Evolutionary conservation across 495 filamentous ascomycete species (phyloP).

Genomic region (Hypoxylon trugodes): DNA sequence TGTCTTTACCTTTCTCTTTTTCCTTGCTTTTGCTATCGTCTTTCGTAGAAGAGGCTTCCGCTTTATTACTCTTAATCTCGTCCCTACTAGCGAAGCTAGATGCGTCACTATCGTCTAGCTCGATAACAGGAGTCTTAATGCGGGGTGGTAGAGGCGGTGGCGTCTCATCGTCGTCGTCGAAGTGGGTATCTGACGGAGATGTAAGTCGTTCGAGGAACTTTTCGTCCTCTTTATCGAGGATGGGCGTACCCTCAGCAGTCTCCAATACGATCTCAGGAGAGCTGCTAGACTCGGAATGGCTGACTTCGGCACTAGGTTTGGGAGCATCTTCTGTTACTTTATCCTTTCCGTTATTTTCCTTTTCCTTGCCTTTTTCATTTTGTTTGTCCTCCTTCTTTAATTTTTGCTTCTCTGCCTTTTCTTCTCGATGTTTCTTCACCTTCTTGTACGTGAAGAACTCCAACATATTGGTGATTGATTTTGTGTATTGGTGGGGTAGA

Average conservation of each 20-base stretch:
- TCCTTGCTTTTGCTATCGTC: conserved; percentile 27
- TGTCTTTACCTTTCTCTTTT: conserved; percentile 24
- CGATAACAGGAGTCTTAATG: conserved; percentile 54
- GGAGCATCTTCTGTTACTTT: conserved; percentile 8
- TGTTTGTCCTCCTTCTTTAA: conserved; percentile 34
- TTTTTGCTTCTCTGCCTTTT: conserved; percentile 48
- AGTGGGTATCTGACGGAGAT: conserved; percentile 30
- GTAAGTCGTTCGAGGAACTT: conserved; percentile 55
- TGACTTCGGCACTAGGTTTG: not conserved
- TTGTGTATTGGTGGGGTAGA: not conserved
- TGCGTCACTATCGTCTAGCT: conserved; percentile 51
- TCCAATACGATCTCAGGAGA: conserved; percentile 15
- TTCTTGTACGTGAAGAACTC: conserved; percentile 55
- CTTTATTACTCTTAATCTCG: conserved; percentile 11
- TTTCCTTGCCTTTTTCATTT: conserved; percentile 28
- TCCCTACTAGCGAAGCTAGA: conserved; percentile 41
- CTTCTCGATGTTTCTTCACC: conserved; percentile 54
- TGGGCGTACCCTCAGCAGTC: conserved; percentile 31
- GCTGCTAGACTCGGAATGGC: conserved; percentile 4
- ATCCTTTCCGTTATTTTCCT: conserved; percentile 28
- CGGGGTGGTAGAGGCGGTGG: conserved; percentile 53
- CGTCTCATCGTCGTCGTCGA: conserved; percentile 43
- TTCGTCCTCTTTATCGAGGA: conserved; percentile 56
- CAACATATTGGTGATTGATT: conserved; percentile 45
- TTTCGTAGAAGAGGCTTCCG: conserved; percentile 18